A percentile compares a stretch with the other conserved stretches of the same genome.
phyloP scores from a whole-genome alignment of 2,329 filamentous ascomycete species.

The Aspergillus sp. region DNA sequence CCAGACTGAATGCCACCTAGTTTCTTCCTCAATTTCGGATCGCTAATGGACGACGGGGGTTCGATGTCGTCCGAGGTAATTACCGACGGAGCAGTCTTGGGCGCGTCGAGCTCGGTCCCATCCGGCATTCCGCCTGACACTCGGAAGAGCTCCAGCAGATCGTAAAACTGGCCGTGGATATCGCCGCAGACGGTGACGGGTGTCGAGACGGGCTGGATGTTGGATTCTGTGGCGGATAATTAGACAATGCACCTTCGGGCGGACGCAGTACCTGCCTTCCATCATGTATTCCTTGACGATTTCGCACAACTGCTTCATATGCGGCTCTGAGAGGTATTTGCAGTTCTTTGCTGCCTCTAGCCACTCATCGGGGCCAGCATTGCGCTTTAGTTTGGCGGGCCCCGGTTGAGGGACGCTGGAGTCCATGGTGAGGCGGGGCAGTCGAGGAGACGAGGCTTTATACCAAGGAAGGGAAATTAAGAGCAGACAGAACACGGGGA shows the following conservation, averaged over 20 bases:
- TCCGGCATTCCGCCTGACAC: conserved; percentile 96
- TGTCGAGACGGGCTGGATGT: conserved; percentile 94
- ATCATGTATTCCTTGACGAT: conserved; percentile 98
- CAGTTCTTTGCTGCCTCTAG: conserved; percentile 93
- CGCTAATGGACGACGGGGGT: conserved; percentile 77
- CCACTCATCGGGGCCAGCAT: conserved; percentile 90
- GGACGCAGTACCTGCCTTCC: conserved; percentile 60
- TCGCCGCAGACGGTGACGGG: conserved; percentile 96
- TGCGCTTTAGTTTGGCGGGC: conserved; percentile 72
- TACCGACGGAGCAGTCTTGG: conserved; percentile 59
- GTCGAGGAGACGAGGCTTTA: conserved; percentile 9
- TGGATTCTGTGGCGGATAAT: conserved; percentile 59
- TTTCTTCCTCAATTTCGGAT: conserved; percentile 79
- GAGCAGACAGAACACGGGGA: background rate
- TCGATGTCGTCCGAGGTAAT: conserved; percentile 90
- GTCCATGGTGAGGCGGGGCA: conserved; percentile 20
- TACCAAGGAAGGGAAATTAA: conserved; percentile 2
- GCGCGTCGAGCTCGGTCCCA: conserved; percentile 60
- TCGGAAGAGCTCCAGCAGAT: conserved; percentile 90
- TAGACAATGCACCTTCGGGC: background rate
- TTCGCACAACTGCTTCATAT: conserved; percentile 98
- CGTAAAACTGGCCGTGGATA: conserved; percentile 98
- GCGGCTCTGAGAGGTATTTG: conserved; percentile 87
- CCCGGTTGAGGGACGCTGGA: conserved; percentile 75
- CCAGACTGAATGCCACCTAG: conserved; percentile 45